Evolutionary conservation across 805 yeast species (phyloP), one percentile per base, ranked within the genome.

Genomic region (Ogataea philodendri): DNA sequence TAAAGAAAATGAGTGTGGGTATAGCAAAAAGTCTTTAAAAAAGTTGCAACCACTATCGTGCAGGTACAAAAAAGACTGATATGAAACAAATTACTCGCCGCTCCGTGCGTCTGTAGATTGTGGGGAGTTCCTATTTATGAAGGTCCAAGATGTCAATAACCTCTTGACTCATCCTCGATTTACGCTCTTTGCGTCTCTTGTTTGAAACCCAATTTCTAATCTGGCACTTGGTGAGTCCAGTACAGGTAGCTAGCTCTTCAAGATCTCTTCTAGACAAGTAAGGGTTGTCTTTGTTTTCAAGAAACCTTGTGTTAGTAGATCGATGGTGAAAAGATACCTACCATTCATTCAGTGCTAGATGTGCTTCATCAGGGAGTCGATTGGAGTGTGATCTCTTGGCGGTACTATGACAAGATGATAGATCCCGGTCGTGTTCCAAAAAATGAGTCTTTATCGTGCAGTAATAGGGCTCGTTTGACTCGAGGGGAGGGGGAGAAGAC

Each of bases 151-250:
- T 21, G 9, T 9, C 22, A 21, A 21, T 6, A n/a, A 9, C 9
- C n/a, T 21, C 7, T 21, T 21, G 22, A 9, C 9, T 9, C 22
- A 46, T 39, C 3, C n/a, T 15, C 8, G 22, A 18, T 5, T 29
- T 9, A 13, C 32, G 32, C 15, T 38, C 44, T 19, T 42, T 46
- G 9, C 51, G 29, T 30, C 51, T 26, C 26, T 32, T 44, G 31
- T 40, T 40, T 2, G 42, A 45, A 16, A 38, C 49, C 54, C 54
- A 52, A 22, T 45, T 50, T 16, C 37, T 40, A 5, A 52, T 43
- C 25, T 52, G 55, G 8, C 40, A 29, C 5, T 24, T 23, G 6
- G 26, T 23, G 8, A 50, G 35, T 3, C 48, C 48, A 3, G 54
- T 51, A 19, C 23, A 25, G 2, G 17, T 23, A 2, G 39, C 30